These are phyloP conservation scores for Herpetomonas samuelpessoai DNA, from an alignment of 208 protist species.

Conservation along the genomic window DNA sequence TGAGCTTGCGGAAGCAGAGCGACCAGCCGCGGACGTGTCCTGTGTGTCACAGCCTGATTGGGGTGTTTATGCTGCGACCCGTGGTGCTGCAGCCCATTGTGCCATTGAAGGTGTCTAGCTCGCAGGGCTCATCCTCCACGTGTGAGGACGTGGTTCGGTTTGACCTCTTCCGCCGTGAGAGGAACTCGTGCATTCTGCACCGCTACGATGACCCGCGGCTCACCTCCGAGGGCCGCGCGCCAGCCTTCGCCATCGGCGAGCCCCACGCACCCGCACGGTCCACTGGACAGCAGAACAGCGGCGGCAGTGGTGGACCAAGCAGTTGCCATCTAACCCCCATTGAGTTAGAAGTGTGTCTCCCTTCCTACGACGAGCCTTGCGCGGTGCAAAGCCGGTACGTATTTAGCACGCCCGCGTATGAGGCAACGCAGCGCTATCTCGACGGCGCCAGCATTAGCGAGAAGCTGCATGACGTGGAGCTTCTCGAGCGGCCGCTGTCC, in stretches of 20 bases:
- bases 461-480: constrained; percentile 36
- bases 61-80: constrained; percentile 43
- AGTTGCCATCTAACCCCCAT: not conserved
- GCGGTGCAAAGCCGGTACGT: constrained; percentile 72
- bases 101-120: constrained; percentile 12
- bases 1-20: constrained; percentile 37
- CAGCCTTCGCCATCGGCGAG: constrained; percentile 2
- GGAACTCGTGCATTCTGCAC: constrained; percentile 56
- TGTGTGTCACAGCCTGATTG: constrained; percentile 66
- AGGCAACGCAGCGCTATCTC: constrained; percentile 37
- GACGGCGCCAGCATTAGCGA: constrained; percentile 53
- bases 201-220: constrained; percentile 60
- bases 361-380: constrained; percentile 43
- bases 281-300: not conserved
- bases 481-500: constrained; percentile 35
- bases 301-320: not conserved
- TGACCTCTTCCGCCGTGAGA: constrained; percentile 58
- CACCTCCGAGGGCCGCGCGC: not conserved
- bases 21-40: constrained; percentile 63
- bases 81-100: constrained; percentile 47
- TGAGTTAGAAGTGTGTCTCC: constrained; percentile 25
- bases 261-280: not conserved
- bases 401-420: constrained; percentile 44
- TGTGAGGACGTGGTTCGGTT: constrained; percentile 41
- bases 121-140: not conserved